These are phyloP conservation scores for Crepidotus variabilis DNA, from an alignment of 768 basidiomycete species.

Conservation along the genomic window DNA sequence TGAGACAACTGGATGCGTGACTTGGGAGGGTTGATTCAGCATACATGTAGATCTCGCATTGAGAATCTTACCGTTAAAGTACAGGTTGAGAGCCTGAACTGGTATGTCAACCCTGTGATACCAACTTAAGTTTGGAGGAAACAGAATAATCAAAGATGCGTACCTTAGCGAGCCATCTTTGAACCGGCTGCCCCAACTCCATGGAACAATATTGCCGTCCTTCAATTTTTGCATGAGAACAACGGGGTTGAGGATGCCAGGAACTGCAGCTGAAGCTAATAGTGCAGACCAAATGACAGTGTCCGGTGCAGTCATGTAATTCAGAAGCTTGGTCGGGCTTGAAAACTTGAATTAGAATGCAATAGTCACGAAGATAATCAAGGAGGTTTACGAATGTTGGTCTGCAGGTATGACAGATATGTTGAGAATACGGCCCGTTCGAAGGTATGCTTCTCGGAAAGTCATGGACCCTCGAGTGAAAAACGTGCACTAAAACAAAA, in stretches of 20 bases:
- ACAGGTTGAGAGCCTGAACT: conserved; percentile 80
- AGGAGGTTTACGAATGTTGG: conserved; percentile 63
- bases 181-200: conserved; percentile 94
- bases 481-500: conserved; percentile 60
- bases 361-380: conserved; percentile 13
- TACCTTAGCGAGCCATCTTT: conserved; percentile 89
- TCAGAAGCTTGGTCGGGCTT: conserved; percentile 92
- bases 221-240: conserved; percentile 90
- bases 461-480: conserved; percentile 94
- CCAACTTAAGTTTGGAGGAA: neutral
- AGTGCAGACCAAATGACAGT: conserved; percentile 79
- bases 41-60: neutral
- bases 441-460: conserved; percentile 90
- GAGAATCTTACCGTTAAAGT: conserved; percentile 69
- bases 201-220: conserved; percentile 78
- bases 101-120: conserved; percentile 85
- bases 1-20: conserved; percentile 90
- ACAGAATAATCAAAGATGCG: conserved; percentile 7
- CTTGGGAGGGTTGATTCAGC: conserved; percentile 30
- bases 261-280: conserved; percentile 90
- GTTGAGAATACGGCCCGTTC: conserved; percentile 91
- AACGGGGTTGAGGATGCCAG: conserved; percentile 93
- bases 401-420: conserved; percentile 91
- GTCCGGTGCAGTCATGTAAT: conserved; percentile 95
- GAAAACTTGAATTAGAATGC: conserved; percentile 5